Percentiles rank a stretch among this genome's conserved stretches.
phyloP scores from a whole-genome alignment of 768 basidiomycete genomes.

The Hydnomerulius pinastri region DNA sequence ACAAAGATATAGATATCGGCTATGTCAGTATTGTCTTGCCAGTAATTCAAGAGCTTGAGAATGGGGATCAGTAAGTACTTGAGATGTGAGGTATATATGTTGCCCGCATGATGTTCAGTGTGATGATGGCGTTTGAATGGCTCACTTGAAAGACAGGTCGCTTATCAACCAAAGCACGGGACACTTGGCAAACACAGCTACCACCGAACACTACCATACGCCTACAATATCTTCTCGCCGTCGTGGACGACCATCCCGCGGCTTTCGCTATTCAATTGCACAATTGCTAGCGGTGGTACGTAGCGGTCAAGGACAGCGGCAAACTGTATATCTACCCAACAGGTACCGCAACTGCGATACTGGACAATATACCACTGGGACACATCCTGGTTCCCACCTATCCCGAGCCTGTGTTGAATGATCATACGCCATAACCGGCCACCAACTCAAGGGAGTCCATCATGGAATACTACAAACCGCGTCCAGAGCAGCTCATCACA shows the following conservation, averaged over 20 bases:
- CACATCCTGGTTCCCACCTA: neutral
- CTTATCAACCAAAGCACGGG: neutral
- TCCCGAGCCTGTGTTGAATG: no score
- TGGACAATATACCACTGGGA: neutral
- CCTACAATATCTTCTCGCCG: neutral
- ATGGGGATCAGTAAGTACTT: no score
- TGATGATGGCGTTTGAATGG: slow-evolving; percentile 5
- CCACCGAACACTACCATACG: no score
- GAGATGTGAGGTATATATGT: neutral
- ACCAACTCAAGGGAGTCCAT: neutral
- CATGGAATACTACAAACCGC: slow-evolving; percentile 33
- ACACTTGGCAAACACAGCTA: no score
- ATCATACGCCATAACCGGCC: no score
- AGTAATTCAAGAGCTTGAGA: no score
- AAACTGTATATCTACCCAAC: no score
- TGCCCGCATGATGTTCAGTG: neutral
- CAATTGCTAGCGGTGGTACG: no score
- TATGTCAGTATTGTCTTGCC: no score
- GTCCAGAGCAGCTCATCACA: slow-evolving; percentile 23
- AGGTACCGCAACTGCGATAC: neutral
- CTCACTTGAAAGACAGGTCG: no score
- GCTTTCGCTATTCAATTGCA: neutral
- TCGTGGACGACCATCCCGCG: neutral
- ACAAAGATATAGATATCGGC: neutral
- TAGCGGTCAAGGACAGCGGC: no score